Base-by-base conservation (phyloP, 2,329 filamentous ascomycete genomes). In the Cercospora berteroae region DNA sequence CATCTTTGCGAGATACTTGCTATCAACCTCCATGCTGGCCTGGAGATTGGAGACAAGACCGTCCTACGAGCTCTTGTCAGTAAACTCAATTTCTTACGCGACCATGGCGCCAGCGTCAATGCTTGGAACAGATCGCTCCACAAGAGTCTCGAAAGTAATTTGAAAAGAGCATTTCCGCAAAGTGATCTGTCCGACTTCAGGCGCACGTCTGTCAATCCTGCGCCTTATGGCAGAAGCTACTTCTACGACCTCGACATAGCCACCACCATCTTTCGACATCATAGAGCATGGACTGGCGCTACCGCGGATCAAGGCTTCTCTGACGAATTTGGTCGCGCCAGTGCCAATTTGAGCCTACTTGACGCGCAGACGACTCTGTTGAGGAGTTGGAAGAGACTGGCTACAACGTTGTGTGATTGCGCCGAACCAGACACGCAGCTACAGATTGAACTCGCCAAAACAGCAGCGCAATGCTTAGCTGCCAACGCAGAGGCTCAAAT, bases 61-160 rank as follows among this genome's bases (percentile, higher is more conserved):
- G 87, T 94, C 65, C 86, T 93, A 25, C 90, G 89, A 72, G 87
- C 87, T 9, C 82, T 98, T 1, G 84, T 93, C 18, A 85, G 88
- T 29, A 89, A 93, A 70, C 81, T 99, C 7, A 86, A 89, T 63
- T 97, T 95, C 81, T 92, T 92, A 72, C 82, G 93, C 18, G 87
- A 92, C 36, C 89, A 93, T 74, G 94, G 90, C 1, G 89, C 94
- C 6, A 84, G 87, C 58, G 88, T 94, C n/a, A 87, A 89, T 18
- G 88, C 88, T 12, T 98, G 97, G 80, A 98, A 97, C 77, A 84
- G 86, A 56, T 97, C 94, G 2, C 82, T 98, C 56, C 95, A 99
- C 76, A 84, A 85, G 36, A 96, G 96, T 74, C 87, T 99, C 72
- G 88, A 90, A 67, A 89, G 88, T 75, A 98, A 99, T 77, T 91